Evolutionary conservation across 495 filamentous ascomycete genomes (phyloP), one percentile per base, ranked within the genome.

Genomic region (Podospora tetraspora): DNA sequence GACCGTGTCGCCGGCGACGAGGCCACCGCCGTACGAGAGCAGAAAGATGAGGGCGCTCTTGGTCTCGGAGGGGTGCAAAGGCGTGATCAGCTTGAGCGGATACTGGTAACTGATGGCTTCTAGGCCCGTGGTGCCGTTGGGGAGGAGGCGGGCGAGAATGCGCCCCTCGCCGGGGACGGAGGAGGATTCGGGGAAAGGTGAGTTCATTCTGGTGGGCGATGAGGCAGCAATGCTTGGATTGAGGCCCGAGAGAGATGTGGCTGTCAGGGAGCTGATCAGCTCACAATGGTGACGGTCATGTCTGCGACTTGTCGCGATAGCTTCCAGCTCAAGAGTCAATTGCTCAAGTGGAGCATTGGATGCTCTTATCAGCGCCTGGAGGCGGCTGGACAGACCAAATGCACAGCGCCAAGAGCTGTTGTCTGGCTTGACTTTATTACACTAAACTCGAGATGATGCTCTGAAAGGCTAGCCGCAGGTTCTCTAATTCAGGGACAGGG

Each of bases 11-110:
- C 92, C 91, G 6, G 89, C 90, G 19, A 99, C 90, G 16, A 99
- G 87, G 3, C 95, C 95, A 59, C 95, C 95, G 67, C 95, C 95
- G 74, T 99, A 99, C 59, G 93, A 96, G 59, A 99, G 88, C 67
- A 97, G 85, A 77, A 97, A 97, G 16, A 89, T 82, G 24, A 89
- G 82, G 57, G 94, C 83, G 79, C 86, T 91, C 78, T 78, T 80
- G 52, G 84, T 83, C 5, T 84, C 81, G n/a, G 78, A 74, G 0
- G 81, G 77, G 9, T 80, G 78, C 30, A 83, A 80, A 10, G 89
- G 85, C 7, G 93, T 88, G 74, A 99, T 89, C 37, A 99, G 89
- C 76, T 99, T 99, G 37, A 99, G 86, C 11, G 95, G 95, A 75
- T 97, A 99, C 76, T 95, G 91, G 79, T 94, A 98, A 43, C 87